Evolutionary conservation across 306 rosid genomes (phyloP), one percentile per base, ranked within the genome.

Genomic region (Cucumis hystrix): DNA sequence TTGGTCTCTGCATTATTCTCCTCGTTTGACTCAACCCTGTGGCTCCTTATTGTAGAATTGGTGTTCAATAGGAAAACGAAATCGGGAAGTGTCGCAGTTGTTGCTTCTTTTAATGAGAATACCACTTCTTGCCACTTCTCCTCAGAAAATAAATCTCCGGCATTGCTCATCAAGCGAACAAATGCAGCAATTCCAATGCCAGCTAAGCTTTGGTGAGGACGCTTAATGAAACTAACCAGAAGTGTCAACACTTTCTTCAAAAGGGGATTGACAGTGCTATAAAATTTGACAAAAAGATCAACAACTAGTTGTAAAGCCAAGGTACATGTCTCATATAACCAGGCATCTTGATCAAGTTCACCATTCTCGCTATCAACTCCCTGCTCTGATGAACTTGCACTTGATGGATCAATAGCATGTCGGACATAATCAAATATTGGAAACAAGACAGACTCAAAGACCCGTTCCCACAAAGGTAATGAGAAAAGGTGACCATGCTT

Each of bases 281-380:
- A 96, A 82, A 96, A 96, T 84, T 91, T 96, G 83, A 92, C 97
- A 82, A 96, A 96, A 70, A 96, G 96, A 82, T 96, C 99, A 47
- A 92, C 98, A 56, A 96, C 99, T 81, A 96, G 82, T 79, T 92
- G 99, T 72, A 96, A 97, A 49, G 99, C 98, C 88, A 96, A 82
- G n/a, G 99, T 96, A 91, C 99, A 96, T 45, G 99, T 96, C 91
- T 96, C 98, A 4, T 92, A 96, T 76, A 96, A 87, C 99, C 99
- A 96, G 39, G 93, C 89, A 84, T 92, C 98, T 76, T 92, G 98
- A 84, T 92, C 96, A 85, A 89, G 90, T 80, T 96, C 99, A 51
- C 88, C 91, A 6, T 68, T 30, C 55, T 84, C 89, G 47, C 79
- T 52, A 75, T 84, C 89, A 59, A 45, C 69, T 83, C 88, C 97